Evolutionary conservation across 1,284 basidiomycete genomes (phyloP), one percentile per base, ranked within the genome.

Genomic region (Rhodotorula glutinis): DNA sequence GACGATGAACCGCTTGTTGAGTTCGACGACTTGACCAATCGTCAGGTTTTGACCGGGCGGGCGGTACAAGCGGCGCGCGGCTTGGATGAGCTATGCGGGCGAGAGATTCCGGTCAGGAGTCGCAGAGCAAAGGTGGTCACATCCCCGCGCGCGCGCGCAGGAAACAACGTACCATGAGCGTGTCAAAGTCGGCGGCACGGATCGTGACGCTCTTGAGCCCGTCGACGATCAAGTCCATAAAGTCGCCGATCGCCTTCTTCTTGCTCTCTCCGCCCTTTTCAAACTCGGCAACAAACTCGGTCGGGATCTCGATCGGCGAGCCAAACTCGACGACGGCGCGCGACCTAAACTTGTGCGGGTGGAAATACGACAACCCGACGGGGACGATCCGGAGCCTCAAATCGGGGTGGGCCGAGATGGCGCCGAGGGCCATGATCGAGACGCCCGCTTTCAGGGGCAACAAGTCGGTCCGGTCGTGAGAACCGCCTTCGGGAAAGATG

Each of bases 291-390:
- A 98, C 88, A 53, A 91, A 83, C 68, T 94, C 91, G 14, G 80
- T 77, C 27, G 94, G 92, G 38, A 98, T 92, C 74, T 92, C 89
- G 72, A 98, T 83, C 17, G 95, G 92, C 5, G 86, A 82, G 17
- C 96, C 96, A 78, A 98, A 99, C 78, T 99, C 96, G 66, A 98
- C 89, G 29, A 99, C 96, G 14, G 92, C 94, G 65, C 94, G 85
- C 23, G 92, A 95, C 57, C 94, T 88, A 82, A 97, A 98, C 69
- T 89, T 87, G 80, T 97, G 90, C 0, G 94, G 87, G 80, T 97
- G 93, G 80, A 98, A 98, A 78, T 98, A 98, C 14, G 90, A 91
- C 46, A 98, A 82, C 21, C 94, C 94, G 70, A 95, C 92, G 33
- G 94, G 94, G 13, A 97, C 91, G 69, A 97, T 91, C 79, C 91